Evolutionary conservation across 202 grass and related monocot species (phyloP), one percentile per base, ranked within the genome.

Genomic region (Zoysia matrella): DNA sequence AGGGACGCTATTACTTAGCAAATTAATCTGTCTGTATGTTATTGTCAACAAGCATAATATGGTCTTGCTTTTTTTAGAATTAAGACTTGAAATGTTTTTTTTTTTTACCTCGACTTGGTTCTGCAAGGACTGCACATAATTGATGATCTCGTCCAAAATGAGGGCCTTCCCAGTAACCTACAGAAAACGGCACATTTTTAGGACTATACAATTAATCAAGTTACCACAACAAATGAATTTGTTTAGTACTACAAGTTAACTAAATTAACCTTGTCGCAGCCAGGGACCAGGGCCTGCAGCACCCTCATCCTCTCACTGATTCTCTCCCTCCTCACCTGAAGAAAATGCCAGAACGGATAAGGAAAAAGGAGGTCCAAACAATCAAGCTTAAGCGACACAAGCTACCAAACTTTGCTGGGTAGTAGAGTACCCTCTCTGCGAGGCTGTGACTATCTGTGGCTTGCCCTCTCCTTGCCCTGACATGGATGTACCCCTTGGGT

Each of bases 301-400:
- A 96, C 80, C 86, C 90, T 91, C 93, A 96, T 96, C 88, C 93
- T 93, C 81, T 96, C 90, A 71, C 93, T 92, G 75, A 93, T 96
- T 73, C 86, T 93, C 78, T 96, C 93, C 78, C 90, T 96, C 80
- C 93, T 96, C 57, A 93, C 90, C 93, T 96, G 90, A 78, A 89
- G 53, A 70, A 69, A 86, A 90, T 76, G 71, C 3, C 84, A 76
- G 14, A 73, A 45, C 13, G 63, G 62, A 65, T 81, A 22, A 81
- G 75, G 30, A 61, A 41, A 85, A 87, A 78, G 52, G 67, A 82
- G 78, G 39, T 50, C 52, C 47, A 73, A 63, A 55, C 42, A 78
- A 76, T 47, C 42, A 72, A 7, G 45, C 11, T 36, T 30, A 44
- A 75, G 49, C 11, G 50, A 76, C 56, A 50, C 40, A 69, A 68